Base-by-base conservation (phyloP, 306 rosid genomes). In the Acacia melanoxylon region DNA sequence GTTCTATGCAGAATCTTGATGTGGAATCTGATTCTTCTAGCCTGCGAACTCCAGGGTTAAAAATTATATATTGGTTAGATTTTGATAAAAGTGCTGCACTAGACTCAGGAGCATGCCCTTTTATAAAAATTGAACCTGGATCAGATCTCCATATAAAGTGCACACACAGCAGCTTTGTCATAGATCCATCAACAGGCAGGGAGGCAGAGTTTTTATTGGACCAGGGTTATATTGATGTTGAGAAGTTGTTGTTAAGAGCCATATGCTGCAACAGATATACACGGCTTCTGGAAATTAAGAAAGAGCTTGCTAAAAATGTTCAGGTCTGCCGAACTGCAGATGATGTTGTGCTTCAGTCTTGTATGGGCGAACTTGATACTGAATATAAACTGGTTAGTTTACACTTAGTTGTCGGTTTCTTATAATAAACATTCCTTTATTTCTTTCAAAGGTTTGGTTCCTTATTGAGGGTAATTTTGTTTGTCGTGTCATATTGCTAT, bases 211-310 rank as follows among this genome's bases (percentile, higher is more conserved):
- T 96, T 83, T 80, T 67, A 58, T 89, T 96, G 87, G 97, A 93
- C 80, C 97, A 90, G 87, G 91, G 90, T 84, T 91, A 97, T 86
- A 94, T 96, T 73, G 99, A 93, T 82, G 99, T 94, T 79, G 99
- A 96, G 91, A 84, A 91, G 80, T 90, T 96, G 88, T 90, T 96
- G 77, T 80, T 96, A 72, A 91, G 91, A 85, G 98, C 98, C 77
- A 93, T 96, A 82, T 88, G 89, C 83, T 96, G 99, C 86, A 88
- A 94, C 83, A 87, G 92, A 81, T 96, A 96, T 84, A 93, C 99
- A 40, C 93, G 97, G 49, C 91, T 96, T 66, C 92, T 96, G 58
- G 97, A 96, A 90, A 94, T 96, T 88, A 94, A 96, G 82, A 96
- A 89, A 68, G 98, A 93, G 74, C 85, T 96, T 83, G 82, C 61